Evolutionary conservation across 768 basidiomycete genomes (phyloP).

Genomic region (Podaxis pistillaris): DNA sequence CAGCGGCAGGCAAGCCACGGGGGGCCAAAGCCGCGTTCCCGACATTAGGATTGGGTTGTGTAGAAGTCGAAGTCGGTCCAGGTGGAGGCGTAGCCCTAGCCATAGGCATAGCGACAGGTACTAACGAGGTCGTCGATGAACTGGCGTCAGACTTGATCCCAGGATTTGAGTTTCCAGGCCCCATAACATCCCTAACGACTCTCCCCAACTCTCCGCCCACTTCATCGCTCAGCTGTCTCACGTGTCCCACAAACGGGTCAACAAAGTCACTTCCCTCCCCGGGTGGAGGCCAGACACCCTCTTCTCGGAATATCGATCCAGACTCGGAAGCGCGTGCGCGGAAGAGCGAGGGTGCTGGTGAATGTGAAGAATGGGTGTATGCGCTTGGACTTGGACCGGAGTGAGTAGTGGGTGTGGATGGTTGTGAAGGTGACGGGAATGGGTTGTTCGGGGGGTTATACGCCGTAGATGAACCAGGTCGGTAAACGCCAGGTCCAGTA

Average conservation of each 20-base stretch:
- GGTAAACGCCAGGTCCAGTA: not conserved
- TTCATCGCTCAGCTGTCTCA: slow-evolving; percentile 29
- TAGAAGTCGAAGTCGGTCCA: not conserved
- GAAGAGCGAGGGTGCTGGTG: slow-evolving; percentile 35
- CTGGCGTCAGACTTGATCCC: too few relatives aligned
- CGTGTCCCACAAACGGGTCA: slow-evolving; percentile 45
- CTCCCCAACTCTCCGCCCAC: slow-evolving; percentile 26
- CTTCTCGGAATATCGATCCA: slow-evolving; percentile 48
- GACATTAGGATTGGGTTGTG: not conserved
- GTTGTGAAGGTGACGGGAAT: not conserved
- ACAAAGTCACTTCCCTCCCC: slow-evolving; percentile 29
- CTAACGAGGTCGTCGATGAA: not conserved
- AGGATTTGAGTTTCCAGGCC: not conserved
- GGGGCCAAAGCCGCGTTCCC: not conserved
- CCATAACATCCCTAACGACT: slow-evolving; percentile 3
- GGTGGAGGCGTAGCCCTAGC: not conserved
- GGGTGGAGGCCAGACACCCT: slow-evolving; percentile 42
- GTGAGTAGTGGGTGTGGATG: not conserved
- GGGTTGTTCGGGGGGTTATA: not conserved
- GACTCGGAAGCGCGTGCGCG: slow-evolving; percentile 39
- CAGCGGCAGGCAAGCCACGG: not conserved
- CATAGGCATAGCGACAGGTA: not conserved
- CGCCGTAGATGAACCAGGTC: not conserved
- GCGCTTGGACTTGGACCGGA: not conserved
- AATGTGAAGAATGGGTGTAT: slow-evolving; percentile 10